Percentiles rank a stretch among this genome's conserved stretches.
Evolutionary conservation across 2,329 filamentous ascomycete species (phyloP).

Genomic region (Ascocoryne sarcoides): DNA sequence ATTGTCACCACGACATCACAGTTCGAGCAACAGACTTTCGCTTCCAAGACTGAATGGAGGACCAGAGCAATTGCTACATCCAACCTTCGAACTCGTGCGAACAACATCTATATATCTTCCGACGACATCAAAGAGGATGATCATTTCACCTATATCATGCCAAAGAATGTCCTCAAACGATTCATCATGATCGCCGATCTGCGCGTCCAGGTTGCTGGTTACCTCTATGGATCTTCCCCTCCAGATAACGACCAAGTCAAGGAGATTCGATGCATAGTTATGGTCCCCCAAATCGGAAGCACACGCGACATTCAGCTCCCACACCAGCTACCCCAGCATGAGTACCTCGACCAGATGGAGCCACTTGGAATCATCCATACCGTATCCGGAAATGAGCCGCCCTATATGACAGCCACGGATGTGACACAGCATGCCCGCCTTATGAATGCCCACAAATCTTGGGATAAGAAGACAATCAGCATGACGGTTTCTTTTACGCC

Average conservation of each 20-base stretch:
- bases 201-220: constrained; percentile 91
- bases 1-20: constrained; percentile 97
- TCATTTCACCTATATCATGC: constrained; percentile 92
- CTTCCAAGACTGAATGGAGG: constrained; percentile 98
- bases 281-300: constrained; percentile 94
- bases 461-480: constrained; percentile 84
- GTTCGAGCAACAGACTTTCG: constrained; percentile 95
- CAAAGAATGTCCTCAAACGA: constrained; percentile 95
- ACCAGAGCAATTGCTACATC: constrained; percentile 94
- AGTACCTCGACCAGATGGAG: constrained; percentile 78
- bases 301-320: constrained; percentile 87
- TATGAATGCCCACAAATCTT: constrained; percentile 70
- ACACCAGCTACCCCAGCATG: constrained; percentile 82
- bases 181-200: constrained; percentile 98
- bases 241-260: constrained; percentile 95
- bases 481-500: constrained; percentile 96
- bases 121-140: constrained; percentile 88
- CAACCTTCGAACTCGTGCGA: constrained; percentile 84
- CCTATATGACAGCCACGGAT: constrained; percentile 92
- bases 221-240: constrained; percentile 86
- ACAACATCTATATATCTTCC: constrained; percentile 98
- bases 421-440: constrained; percentile 90
- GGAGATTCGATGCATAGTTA: constrained; percentile 92
- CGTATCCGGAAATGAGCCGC: constrained; percentile 84
- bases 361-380: constrained; percentile 94